These are phyloP conservation scores for Cryptococcus jaspeensis DNA, from an alignment of 1,284 basidiomycete genomes.

Conservation along the genomic window DNA sequence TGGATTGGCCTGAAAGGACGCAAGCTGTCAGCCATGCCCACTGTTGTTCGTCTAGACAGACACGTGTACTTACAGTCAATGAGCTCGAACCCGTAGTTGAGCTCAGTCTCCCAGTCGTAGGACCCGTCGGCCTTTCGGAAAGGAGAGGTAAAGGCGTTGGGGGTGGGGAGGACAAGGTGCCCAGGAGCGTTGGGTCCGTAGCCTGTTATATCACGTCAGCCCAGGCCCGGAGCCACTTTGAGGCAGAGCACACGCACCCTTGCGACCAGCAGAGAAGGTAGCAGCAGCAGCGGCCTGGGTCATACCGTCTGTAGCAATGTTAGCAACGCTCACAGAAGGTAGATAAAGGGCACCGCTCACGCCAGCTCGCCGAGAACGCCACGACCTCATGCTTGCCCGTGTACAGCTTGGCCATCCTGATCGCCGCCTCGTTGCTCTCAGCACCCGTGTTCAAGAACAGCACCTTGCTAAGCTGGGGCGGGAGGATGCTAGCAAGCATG, in stretches of 20 bases:
- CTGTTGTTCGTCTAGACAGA: too few species aligned
- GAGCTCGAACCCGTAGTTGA: constrained; percentile 40
- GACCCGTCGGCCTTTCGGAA: constrained; percentile 35
- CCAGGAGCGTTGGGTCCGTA: constrained; percentile 38
- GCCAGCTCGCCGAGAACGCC: constrained; percentile 29
- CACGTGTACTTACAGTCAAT: constrained; percentile 32
- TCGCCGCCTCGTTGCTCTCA: constrained; percentile 39
- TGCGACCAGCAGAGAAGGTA: constrained; percentile 36
- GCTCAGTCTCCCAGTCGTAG: constrained; percentile 45
- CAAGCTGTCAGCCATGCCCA: too few species aligned
- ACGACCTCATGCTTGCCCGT: constrained; percentile 42
- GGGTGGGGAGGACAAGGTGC: constrained; percentile 25
- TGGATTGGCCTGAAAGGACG: constrained; percentile 22
- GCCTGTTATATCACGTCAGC: constrained; percentile 5
- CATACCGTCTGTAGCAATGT: constrained; percentile 30
- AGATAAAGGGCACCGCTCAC: constrained; percentile 12
- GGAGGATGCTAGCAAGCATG: constrained; percentile 25
- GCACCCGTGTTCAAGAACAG: constrained; percentile 39
- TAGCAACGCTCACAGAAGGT: background rate
- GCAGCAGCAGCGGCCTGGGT: constrained; percentile 37
- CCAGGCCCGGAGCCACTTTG: background rate
- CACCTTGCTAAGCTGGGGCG: constrained; percentile 26
- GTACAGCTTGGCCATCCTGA: constrained; percentile 44
- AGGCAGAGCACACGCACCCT: constrained; percentile 5
- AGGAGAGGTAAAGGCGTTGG: constrained; percentile 32